A percentile compares a stretch with the other conserved stretches of the same genome.
Conservation (phyloP, 2,329 filamentous ascomycete species). For the Botryotinia convoluta region DNA sequence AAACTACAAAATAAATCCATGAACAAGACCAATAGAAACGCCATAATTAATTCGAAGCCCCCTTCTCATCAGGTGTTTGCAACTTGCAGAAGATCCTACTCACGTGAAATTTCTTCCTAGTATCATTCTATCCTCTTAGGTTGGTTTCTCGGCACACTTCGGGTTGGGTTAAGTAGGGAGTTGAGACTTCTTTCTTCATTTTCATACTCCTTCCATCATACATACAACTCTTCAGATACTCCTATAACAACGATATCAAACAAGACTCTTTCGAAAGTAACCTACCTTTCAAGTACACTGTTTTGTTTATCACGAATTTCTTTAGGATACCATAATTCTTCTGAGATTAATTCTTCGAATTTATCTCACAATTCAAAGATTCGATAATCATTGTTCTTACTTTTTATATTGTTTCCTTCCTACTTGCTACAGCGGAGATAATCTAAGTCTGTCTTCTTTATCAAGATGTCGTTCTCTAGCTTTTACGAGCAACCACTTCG, state of each 20-base stretch:
- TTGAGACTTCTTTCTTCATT: background rate
- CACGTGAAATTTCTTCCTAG: background rate
- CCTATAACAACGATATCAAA: background rate
- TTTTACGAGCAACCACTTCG: background rate
- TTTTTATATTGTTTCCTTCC: background rate
- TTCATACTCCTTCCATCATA: background rate
- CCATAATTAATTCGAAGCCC: background rate
- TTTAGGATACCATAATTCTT: background rate
- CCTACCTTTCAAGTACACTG: background rate
- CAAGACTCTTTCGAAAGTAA: background rate
- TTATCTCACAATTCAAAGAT: background rate
- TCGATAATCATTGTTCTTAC: background rate
- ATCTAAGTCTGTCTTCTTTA: background rate
- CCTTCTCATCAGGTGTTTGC: background rate
- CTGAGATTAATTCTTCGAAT: background rate
- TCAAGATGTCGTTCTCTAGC: background rate
- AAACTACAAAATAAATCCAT: background rate
- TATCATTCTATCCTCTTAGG: background rate
- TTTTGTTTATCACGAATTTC: background rate
- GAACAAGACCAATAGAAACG: background rate
- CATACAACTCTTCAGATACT: background rate
- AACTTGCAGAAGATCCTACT: background rate
- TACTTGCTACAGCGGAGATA: background rate
- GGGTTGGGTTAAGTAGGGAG: background rate
- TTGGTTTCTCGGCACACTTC: background rate